A percentile compares a stretch with the other conserved stretches of the same genome.
These are phyloP conservation scores for Macadamia integrifolia DNA, from an alignment of 164 flowering plant genomes.

Conservation along the genomic window DNA sequence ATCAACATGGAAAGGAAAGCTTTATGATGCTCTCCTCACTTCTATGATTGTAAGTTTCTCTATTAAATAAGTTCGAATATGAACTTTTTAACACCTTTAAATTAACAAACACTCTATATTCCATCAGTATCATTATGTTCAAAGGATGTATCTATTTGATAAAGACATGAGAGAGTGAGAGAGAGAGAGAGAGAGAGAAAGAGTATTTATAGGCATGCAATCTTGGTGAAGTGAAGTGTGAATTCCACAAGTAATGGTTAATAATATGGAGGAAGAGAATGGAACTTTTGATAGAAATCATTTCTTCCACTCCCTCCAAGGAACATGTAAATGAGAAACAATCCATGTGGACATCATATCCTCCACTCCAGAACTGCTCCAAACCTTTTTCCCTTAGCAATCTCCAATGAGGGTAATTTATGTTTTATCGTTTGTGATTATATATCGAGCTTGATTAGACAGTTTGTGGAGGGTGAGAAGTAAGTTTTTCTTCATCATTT, in stretches of 20 bases:
- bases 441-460: conserved; percentile 24
- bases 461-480: conserved; percentile 7
- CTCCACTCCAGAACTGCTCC: conserved; percentile 9
- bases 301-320: conserved; percentile 16
- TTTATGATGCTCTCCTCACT: conserved; percentile 7
- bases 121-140: conserved; percentile 19
- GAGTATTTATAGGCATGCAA: neutral
- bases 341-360: conserved; percentile 24
- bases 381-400: conserved; percentile 4
- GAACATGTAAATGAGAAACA: conserved; percentile 8
- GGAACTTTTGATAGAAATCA: conserved; percentile 9
- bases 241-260: conserved; percentile 1
- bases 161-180: conserved; percentile 14
- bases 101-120: conserved; percentile 12
- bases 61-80: conserved; percentile 25
- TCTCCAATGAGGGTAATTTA: neutral
- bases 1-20: conserved; percentile 12
- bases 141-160: conserved; percentile 21
- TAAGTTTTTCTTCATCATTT: conserved; percentile 1
- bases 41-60: conserved; percentile 23
- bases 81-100: conserved; percentile 17
- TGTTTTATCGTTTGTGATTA: neutral
- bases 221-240: conserved; percentile 2
- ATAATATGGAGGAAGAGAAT: neutral
- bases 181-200: neutral